Evolutionary conservation across 2,329 filamentous ascomycete genomes (phyloP).

Genomic region (Xylaria digitata): DNA sequence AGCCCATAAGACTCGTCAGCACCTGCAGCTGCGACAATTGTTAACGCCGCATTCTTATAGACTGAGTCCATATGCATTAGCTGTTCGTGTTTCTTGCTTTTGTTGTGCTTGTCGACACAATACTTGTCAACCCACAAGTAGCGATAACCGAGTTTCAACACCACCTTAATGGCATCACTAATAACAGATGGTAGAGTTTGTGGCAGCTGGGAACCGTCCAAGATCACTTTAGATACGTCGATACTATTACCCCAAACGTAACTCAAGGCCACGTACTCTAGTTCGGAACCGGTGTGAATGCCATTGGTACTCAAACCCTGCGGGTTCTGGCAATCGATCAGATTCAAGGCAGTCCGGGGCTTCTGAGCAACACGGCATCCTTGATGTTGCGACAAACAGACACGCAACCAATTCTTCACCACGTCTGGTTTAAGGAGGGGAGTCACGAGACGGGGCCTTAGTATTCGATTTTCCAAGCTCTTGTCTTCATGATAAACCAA

Average conservation of each 20-base stretch:
- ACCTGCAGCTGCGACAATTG: constrained; percentile 14
- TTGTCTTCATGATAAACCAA: constrained; percentile 11
- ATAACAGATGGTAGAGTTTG: not conserved
- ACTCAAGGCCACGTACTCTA: constrained; percentile 16
- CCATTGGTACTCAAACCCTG: not conserved
- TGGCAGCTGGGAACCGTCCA: not conserved
- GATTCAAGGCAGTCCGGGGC: not conserved
- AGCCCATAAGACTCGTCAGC: constrained; percentile 1
- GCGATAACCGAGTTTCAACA: not conserved
- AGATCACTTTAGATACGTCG: not conserved
- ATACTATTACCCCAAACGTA: constrained; percentile 4
- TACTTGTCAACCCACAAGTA: constrained; percentile 17
- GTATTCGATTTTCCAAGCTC: not conserved
- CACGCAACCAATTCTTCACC: constrained; percentile 17
- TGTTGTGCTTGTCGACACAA: constrained; percentile 12
- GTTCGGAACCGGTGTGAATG: not conserved
- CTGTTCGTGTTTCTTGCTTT: constrained; percentile 12
- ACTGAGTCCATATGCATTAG: constrained; percentile 10
- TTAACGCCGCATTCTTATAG: constrained; percentile 11
- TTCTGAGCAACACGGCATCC: not conserved
- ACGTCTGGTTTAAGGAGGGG: constrained; percentile 2
- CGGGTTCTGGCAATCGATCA: constrained; percentile 8
- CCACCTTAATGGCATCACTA: constrained; percentile 1
- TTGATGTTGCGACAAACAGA: constrained; percentile 4
- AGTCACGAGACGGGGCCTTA: constrained; percentile 11